Evolutionary conservation across 352 stramenopile species (phyloP).

Genomic region (Pythium dissotocum): DNA sequence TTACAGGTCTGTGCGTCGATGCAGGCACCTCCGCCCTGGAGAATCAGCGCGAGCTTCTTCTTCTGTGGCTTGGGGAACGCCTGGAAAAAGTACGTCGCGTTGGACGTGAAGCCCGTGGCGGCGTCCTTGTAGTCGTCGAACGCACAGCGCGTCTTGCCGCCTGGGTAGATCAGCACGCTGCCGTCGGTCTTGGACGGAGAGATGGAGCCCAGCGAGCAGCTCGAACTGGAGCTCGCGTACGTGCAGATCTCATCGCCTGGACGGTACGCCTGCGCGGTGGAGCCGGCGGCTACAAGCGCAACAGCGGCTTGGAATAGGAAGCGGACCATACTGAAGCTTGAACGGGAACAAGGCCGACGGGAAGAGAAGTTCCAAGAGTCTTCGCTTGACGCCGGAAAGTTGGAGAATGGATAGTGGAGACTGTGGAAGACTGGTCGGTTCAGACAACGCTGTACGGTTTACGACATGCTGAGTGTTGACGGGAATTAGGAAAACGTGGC

Average conservation of each 20-base stretch:
- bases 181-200: constrained; percentile 10
- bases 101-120: constrained; percentile 17
- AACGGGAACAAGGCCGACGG: background rate
- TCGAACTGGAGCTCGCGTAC: constrained; percentile 17
- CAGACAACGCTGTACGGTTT: background rate
- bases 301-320: background rate
- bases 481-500: background rate
- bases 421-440: background rate
- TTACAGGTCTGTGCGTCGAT: constrained; percentile 63
- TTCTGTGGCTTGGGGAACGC: constrained; percentile 58
- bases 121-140: background rate
- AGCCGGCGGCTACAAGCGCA: background rate
- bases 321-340: constrained; percentile 1
- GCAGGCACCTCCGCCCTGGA: constrained; percentile 63
- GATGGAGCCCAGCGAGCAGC: constrained; percentile 8
- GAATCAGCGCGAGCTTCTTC: constrained; percentile 60
- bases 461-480: background rate
- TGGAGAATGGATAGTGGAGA: background rate
- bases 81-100: constrained; percentile 72
- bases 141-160: background rate
- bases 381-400: constrained; percentile 1
- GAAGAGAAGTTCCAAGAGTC: background rate
- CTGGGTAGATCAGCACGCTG: constrained; percentile 2
- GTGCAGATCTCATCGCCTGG: constrained; percentile 15
- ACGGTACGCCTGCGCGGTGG: constrained; percentile 1